These are phyloP conservation scores for Lepidium africanum DNA, from an alignment of 345 rosid genomes.

Conservation along the genomic window DNA sequence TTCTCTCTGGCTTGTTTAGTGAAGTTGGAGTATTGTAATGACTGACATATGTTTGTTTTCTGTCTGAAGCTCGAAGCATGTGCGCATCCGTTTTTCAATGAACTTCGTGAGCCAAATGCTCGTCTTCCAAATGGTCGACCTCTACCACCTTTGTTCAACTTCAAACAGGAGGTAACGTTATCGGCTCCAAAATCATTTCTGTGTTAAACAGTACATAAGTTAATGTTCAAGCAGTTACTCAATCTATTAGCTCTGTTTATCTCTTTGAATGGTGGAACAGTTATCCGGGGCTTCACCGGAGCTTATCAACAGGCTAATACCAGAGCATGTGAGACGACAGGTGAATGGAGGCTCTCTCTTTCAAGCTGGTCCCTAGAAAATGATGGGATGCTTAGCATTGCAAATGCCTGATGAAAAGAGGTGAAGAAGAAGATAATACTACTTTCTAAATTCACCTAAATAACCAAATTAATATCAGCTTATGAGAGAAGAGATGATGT, in stretches of 20 bases:
- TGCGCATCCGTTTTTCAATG: constrained; percentile 76
- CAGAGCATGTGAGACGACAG: constrained; percentile 54
- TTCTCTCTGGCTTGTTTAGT: not conserved
- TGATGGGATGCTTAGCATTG: not conserved
- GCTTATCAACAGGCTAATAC: constrained; percentile 60
- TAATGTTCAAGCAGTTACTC: not conserved
- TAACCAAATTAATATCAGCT: constrained; percentile 7
- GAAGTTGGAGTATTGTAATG: not conserved
- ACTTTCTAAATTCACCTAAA: not conserved
- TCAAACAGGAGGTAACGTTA: constrained; percentile 56
- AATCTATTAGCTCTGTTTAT: not conserved
- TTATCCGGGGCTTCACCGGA: constrained; percentile 61
- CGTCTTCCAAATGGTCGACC: constrained; percentile 70
- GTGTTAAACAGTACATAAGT: not conserved
- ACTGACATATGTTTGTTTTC: not conserved
- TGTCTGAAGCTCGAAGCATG: constrained; percentile 66
- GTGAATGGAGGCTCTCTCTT: constrained; percentile 32
- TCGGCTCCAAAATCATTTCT: not conserved
- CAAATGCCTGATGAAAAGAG: not conserved
- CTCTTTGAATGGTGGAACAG: constrained; percentile 29
- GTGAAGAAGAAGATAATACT: not conserved
- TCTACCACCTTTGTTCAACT: constrained; percentile 63
- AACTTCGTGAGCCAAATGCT: constrained; percentile 71
- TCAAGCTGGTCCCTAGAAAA: constrained; percentile 32
- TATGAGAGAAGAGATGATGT: constrained; percentile 15